These are phyloP conservation scores for Fraxinus velutina DNA, from an alignment of 305 asterid species.

Conservation along the genomic window DNA sequence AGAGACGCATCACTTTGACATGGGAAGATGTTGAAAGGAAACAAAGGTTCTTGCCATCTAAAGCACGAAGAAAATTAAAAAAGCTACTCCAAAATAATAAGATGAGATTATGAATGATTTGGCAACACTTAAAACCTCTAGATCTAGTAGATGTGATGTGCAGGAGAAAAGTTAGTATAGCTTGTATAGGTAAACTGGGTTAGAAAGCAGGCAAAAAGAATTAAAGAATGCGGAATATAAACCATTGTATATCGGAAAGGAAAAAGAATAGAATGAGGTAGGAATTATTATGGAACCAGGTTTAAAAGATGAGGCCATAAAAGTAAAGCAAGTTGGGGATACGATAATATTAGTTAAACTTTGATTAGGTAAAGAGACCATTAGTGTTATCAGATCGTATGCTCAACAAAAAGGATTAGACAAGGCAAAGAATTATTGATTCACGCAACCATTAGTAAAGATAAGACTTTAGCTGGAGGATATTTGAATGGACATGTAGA, in stretches of 20 bases:
- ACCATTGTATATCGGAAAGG: not conserved
- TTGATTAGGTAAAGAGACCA: not conserved
- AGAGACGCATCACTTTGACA: not conserved
- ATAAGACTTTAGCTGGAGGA: not conserved
- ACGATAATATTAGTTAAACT: not conserved
- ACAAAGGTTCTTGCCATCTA: not conserved
- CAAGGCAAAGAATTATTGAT: not conserved
- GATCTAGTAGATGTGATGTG: not conserved
- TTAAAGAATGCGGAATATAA: not conserved
- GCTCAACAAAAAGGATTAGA: not conserved
- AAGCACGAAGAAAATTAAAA: not conserved
- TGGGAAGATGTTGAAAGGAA: not conserved
- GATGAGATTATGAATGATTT: not conserved
- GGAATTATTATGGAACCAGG: not conserved
- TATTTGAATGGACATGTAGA: not conserved
- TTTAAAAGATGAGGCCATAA: not conserved
- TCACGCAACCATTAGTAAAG: not conserved
- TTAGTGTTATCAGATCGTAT: not conserved
- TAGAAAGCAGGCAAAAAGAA: not conserved
- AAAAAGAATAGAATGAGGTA: not conserved
- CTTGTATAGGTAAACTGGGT: not conserved
- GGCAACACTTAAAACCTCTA: not conserved
- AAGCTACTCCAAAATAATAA: not conserved
- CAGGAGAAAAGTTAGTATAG: not conserved
- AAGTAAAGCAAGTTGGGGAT: not conserved